phyloP scores from a whole-genome alignment of 495 filamentous ascomycete genomes.

The Neurospora sp. region DNA sequence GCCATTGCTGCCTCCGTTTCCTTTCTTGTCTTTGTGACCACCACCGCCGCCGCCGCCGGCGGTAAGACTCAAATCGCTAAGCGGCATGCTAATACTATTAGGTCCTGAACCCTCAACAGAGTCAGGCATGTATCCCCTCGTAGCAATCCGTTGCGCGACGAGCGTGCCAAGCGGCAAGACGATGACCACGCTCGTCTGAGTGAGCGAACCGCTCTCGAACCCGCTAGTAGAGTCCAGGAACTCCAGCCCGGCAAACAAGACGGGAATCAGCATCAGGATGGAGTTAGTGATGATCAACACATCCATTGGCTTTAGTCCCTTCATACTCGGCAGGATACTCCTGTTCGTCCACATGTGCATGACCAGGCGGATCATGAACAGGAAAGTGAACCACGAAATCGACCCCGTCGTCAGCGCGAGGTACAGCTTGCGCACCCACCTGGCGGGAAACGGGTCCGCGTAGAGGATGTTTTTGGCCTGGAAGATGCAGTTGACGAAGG shows the following conservation, averaged over 20 bases:
- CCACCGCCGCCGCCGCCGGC: background rate
- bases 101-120: background rate
- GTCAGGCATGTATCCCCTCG: background rate
- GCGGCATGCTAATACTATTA: background rate
- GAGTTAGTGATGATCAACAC: slow-evolving; percentile 29
- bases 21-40: background rate
- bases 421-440: slow-evolving; percentile 41
- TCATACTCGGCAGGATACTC: slow-evolving; percentile 18
- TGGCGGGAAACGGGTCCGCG: background rate
- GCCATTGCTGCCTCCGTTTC: background rate
- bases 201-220: slow-evolving; percentile 50
- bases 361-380: slow-evolving; percentile 65
- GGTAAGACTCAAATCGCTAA: background rate
- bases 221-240: slow-evolving; percentile 24
- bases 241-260: slow-evolving; percentile 59
- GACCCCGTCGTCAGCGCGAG: slow-evolving; percentile 50
- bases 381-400: slow-evolving; percentile 63
- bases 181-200: slow-evolving; percentile 57
- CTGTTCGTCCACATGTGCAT: slow-evolving; percentile 28
- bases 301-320: slow-evolving; percentile 25
- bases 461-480: slow-evolving; percentile 44
- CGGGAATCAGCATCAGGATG: slow-evolving; percentile 60
- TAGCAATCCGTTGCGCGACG: slow-evolving; percentile 49
- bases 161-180: slow-evolving; percentile 73
- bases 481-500: slow-evolving; percentile 45